Percentiles rank a stretch among this genome's conserved stretches.
These are phyloP conservation scores for Quercus cerris DNA, from an alignment of 306 rosid genomes.

Conservation along the genomic window DNA sequence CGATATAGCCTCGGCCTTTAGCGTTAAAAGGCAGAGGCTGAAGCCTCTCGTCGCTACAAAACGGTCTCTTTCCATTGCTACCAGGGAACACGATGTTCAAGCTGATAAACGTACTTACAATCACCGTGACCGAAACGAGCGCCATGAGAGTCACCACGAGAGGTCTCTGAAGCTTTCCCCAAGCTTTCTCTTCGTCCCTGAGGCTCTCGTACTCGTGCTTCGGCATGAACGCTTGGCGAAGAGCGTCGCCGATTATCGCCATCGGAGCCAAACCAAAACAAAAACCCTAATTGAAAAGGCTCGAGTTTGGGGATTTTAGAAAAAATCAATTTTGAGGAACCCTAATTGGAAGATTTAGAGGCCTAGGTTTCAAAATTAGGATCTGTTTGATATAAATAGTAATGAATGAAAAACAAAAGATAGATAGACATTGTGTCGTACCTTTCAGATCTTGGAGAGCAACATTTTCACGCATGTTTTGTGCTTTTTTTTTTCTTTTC, in stretches of 20 bases:
- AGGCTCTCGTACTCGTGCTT: conserved; percentile 85
- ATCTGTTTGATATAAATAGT: too few relatives aligned
- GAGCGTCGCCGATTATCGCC: conserved; percentile 89
- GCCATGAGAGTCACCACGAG: conserved; percentile 27
- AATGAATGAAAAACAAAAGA: too few relatives aligned
- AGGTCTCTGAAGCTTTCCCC: conserved; percentile 85
- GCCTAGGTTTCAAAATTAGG: too few relatives aligned
- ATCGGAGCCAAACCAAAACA: conserved; percentile 23
- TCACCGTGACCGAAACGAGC: conserved; percentile 32
- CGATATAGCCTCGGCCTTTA: conserved; percentile 57
- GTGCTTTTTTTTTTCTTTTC: too few relatives aligned
- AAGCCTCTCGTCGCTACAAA: conserved; percentile 66
- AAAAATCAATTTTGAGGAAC: too few relatives aligned
- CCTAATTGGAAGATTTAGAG: too few relatives aligned
- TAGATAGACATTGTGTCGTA: too few relatives aligned
- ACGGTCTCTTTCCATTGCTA: conserved; percentile 53
- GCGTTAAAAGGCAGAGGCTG: conserved; percentile 47
- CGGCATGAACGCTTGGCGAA: conserved; percentile 94
- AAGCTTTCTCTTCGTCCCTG: conserved; percentile 80
- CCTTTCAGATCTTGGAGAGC: too few relatives aligned
- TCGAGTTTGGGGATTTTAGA: too few relatives aligned
- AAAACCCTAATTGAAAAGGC: too few relatives aligned
- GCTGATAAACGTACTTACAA: conserved; percentile 49
- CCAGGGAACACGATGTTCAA: conserved; percentile 70
- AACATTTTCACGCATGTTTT: too few relatives aligned